phyloP scores from a whole-genome alignment of 2,329 filamentous ascomycete species.

The Penicillium sp. region DNA sequence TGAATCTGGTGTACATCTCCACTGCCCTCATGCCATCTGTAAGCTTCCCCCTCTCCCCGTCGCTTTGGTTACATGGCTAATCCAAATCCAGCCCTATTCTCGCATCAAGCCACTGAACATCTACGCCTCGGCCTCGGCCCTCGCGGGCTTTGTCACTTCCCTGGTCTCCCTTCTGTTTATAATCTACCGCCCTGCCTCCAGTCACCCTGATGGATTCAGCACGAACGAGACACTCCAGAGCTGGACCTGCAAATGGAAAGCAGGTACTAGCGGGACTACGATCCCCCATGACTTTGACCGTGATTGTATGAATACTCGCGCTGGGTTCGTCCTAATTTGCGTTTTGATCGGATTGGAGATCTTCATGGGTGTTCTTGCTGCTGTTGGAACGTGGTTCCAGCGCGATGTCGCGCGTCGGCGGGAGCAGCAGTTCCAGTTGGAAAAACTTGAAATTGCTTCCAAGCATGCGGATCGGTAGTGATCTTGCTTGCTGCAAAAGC shows the following conservation, averaged over 20 bases:
- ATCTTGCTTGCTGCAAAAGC: background rate
- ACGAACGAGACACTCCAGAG: conserved; percentile 41
- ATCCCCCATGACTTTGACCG: conserved; percentile 40
- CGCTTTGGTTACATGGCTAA: background rate
- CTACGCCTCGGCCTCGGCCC: conserved; percentile 34
- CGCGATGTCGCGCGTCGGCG: conserved; percentile 31
- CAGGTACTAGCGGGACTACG: conserved; percentile 14
- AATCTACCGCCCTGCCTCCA: conserved; percentile 35
- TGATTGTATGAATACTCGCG: conserved; percentile 40
- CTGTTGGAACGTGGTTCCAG: conserved; percentile 34
- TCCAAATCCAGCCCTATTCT: conserved; percentile 33
- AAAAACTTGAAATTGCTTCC: conserved; percentile 29
- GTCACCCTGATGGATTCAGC: conserved; percentile 32
- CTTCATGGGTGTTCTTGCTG: conserved; percentile 34
- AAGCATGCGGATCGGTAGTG: conserved; percentile 25
- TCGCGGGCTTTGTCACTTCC: conserved; percentile 40
- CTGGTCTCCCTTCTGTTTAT: conserved; percentile 35
- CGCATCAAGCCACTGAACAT: conserved; percentile 38
- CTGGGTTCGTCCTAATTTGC: conserved; percentile 39
- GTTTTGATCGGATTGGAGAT: conserved; percentile 38
- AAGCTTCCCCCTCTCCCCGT: conserved; percentile 11
- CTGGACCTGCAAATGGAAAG: conserved; percentile 46
- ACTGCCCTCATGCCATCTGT: conserved; percentile 41
- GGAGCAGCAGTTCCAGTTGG: conserved; percentile 25
- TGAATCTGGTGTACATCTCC: conserved; percentile 36